Conservation (phyloP, 2,329 filamentous ascomycete genomes). For the Monosporascus sp. region DNA sequence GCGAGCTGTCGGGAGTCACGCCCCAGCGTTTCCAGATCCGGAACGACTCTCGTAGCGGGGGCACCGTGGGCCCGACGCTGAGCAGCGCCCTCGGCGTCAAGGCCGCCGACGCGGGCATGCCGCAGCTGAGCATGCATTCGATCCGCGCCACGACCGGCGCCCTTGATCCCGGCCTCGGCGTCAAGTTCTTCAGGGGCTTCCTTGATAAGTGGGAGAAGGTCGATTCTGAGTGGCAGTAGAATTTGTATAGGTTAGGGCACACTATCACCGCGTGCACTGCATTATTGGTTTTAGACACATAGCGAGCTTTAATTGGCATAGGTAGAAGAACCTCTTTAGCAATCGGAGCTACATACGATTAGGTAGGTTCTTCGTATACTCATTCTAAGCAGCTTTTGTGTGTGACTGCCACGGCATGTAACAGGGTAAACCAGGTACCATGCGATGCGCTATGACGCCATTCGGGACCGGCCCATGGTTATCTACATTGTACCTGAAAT, state of each 20-base stretch:
- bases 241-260: neutral
- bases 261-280: no score
- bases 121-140: slow-evolving; percentile 91
- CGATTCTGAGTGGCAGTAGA: slow-evolving; percentile 65
- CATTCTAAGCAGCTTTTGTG: no score
- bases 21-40: slow-evolving; percentile 92
- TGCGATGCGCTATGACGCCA: no score
- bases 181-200: slow-evolving; percentile 85
- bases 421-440: no score
- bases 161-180: slow-evolving; percentile 80
- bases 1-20: slow-evolving; percentile 63
- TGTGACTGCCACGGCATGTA: no score
- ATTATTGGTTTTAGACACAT: no score
- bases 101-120: slow-evolving; percentile 81
- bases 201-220: slow-evolving; percentile 81
- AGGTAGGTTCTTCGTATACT: no score
- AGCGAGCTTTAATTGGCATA: no score
- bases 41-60: slow-evolving; percentile 84
- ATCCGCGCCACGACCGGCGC: slow-evolving; percentile 84
- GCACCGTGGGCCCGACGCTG: slow-evolving; percentile 92
- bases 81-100: slow-evolving; percentile 75
- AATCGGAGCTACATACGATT: no score
- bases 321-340: no score
- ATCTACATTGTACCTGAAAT: no score
- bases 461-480: no score